Evolutionary conservation across 2,329 filamentous ascomycete genomes (phyloP).

Genomic region (Zymoseptoria pseudotritici): DNA sequence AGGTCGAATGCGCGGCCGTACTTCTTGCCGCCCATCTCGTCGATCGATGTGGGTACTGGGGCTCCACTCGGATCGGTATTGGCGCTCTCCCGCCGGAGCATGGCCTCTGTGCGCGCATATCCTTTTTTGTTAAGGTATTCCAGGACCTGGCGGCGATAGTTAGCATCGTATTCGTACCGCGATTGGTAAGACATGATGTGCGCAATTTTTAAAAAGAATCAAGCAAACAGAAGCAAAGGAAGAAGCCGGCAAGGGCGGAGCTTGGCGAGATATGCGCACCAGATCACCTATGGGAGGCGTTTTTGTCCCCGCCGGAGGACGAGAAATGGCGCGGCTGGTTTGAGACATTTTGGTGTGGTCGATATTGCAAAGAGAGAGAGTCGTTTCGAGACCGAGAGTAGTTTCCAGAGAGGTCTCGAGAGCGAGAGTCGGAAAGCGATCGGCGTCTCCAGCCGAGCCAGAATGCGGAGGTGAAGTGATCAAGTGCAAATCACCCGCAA

Average conservation of each 20-base stretch:
- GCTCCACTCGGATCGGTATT: constrained; percentile 74
- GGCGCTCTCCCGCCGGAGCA: constrained; percentile 83
- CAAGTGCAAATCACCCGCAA: neutral
- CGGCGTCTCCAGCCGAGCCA: too few relatives aligned
- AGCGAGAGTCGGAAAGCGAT: too few relatives aligned
- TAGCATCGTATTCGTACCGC: constrained; percentile 4
- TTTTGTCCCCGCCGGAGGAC: neutral
- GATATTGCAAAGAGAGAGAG: neutral
- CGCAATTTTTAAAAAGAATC: neutral
- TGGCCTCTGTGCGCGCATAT: constrained; percentile 85
- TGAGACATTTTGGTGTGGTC: neutral
- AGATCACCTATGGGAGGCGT: neutral
- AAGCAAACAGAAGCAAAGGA: neutral
- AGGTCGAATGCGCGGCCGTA: constrained; percentile 62
- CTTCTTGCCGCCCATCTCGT: constrained; percentile 65
- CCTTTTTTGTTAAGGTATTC: constrained; percentile 95
- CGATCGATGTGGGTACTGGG: constrained; percentile 57
- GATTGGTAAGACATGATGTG: constrained; percentile 1
- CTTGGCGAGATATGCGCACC: neutral
- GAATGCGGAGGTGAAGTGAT: too few relatives aligned
- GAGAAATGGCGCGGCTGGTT: neutral
- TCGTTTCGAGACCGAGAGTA: neutral
- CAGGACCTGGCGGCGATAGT: constrained; percentile 55
- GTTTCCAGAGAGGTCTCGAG: too few relatives aligned
- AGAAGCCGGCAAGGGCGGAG: neutral